Base-by-base conservation (phyloP, 139 green algal genomes). In the Klebsormidium nitens region DNA sequence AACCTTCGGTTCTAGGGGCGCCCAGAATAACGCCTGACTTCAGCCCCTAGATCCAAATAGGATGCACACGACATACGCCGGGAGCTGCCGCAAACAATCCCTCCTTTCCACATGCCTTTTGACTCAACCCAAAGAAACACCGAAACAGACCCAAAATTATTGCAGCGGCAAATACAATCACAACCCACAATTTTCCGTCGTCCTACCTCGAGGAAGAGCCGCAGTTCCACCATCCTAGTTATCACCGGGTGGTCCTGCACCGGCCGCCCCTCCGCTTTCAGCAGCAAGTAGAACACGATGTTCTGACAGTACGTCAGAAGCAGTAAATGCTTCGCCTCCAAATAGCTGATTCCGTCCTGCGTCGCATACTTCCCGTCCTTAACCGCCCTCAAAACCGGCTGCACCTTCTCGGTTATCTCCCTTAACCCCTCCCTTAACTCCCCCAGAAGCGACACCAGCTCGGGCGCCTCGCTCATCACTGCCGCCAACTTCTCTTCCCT, bases 321-420 rank as follows among this genome's bases (percentile, higher is more conserved):
- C 74, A 99, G 86, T 65, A 95, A 65, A 83, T 97, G 86, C 87
- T 99, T 99, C 23, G 90, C 91, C 79, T 99, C 93, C 59, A 97
- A 83, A 81, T 96, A 97, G 42, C 57, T 87, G 55, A 99, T 63
- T 2, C 94, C 94, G 55, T 95, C 85, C 31, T 82, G 64, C 2
- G 89, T 95, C 0, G 82, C 87, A 61, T 96, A 82, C 11, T 78
- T 65, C 17, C 91, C 90, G 1, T 72, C 75, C 5, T 26, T 58
- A 17, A 75, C 67, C 35, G 31, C 36, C 36, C 57, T 55, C 26
- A 95, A 71, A 44, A 96, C 69, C 28, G 92, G 91, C 8, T 84
- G 83, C 23, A 92, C 74, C n/a, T 77, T 75, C 49, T 71, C 63
- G 36, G 37, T 19, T 38, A 72, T 56, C 38, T 76, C 79, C 19